Evolutionary conservation across 805 yeast genomes (phyloP), one percentile per base, ranked within the genome.

Genomic region (Candida peoriensis): DNA sequence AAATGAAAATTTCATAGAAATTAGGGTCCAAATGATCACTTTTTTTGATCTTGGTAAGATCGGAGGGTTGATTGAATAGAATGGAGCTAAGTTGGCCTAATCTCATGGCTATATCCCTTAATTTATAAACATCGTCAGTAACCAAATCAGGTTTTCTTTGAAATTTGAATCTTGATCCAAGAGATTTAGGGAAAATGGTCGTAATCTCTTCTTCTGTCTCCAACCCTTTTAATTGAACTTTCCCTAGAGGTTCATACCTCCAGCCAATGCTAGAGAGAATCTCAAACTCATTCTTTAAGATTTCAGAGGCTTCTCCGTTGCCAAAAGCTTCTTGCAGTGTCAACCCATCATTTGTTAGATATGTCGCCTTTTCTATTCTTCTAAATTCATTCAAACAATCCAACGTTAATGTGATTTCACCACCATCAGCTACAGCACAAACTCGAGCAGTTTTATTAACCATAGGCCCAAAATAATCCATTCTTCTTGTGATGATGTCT

Each of bases 391-490:
- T 70, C 46, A 83, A 64, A 51, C 87, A 85, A 57, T 90, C 97
- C 7, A 78, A 70, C 50, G 95, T 82, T 37, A 89, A 71, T 0
- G 95, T 78, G 20, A 90, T 85, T 58, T 90, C 96, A n/a, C 99
- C 99, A 40, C 99, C 99, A 58, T 87, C 96, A 0, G 98, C 99
- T 33, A 86, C 83, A 7, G 95, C 84, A 54, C 89, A 81, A 18
- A 93, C 90, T 50, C 99, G 72, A 2, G 97, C 81, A 1, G 99
- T 86, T 33, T 96, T 72, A 52, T 93, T 93, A 21, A 93, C 99
- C 88, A 93, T 89, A 1, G 99, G 98, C 0, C 99, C 99, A 50
- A 93, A 83, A 60, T 93, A 93, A 62, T 93, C 99, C 98, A 93
- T 93, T 65, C 99, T 78, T 47, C 88, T 77, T 0, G 98, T 93